Evolutionary conservation across 1,284 basidiomycete species (phyloP).

Genomic region (Moesziomyces antarcticus): DNA sequence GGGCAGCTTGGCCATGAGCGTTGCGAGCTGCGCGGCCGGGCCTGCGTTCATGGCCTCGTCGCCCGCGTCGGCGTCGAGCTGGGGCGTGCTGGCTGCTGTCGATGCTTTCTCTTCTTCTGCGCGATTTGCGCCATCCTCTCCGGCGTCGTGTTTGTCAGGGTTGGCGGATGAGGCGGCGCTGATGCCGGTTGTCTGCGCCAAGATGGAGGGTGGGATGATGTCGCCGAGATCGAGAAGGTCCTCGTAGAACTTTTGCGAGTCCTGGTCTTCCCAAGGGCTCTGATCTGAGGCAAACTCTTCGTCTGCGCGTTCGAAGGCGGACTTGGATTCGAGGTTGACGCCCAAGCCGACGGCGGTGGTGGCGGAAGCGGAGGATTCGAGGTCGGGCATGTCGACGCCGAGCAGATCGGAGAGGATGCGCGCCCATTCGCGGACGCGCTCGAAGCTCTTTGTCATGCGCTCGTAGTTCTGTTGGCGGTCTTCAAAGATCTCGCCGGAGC

Average conservation of each 20-base stretch:
- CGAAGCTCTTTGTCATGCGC: constrained; percentile 94
- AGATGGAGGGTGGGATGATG: constrained; percentile 85
- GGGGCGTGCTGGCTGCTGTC: constrained; percentile 26
- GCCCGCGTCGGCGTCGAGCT: constrained; percentile 22
- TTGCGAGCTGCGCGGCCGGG: constrained; percentile 89
- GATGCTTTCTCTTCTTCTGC: constrained; percentile 1
- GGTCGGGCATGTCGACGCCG: constrained; percentile 79
- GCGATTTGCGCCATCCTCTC: neutral
- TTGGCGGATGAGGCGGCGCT: constrained; percentile 64
- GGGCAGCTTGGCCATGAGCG: constrained; percentile 89
- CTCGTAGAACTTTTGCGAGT: constrained; percentile 93
- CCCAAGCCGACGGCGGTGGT: constrained; percentile 70
- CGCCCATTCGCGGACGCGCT: constrained; percentile 74
- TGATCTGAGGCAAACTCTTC: constrained; percentile 72
- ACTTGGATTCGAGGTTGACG: constrained; percentile 70
- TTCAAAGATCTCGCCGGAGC: constrained; percentile 98
- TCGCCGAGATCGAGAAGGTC: constrained; percentile 91
- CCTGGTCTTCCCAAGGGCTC: constrained; percentile 93
- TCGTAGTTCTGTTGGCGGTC: constrained; percentile 98
- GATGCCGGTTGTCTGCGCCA: constrained; percentile 72
- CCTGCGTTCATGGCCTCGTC: constrained; percentile 73
- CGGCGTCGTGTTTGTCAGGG: constrained; percentile 72
- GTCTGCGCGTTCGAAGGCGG: constrained; percentile 66
- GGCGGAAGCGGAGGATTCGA: constrained; percentile 77
- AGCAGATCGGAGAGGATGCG: constrained; percentile 83